Base-by-base conservation (phyloP, 495 filamentous ascomycete genomes). In the Clohesyomyces aquaticus region DNA sequence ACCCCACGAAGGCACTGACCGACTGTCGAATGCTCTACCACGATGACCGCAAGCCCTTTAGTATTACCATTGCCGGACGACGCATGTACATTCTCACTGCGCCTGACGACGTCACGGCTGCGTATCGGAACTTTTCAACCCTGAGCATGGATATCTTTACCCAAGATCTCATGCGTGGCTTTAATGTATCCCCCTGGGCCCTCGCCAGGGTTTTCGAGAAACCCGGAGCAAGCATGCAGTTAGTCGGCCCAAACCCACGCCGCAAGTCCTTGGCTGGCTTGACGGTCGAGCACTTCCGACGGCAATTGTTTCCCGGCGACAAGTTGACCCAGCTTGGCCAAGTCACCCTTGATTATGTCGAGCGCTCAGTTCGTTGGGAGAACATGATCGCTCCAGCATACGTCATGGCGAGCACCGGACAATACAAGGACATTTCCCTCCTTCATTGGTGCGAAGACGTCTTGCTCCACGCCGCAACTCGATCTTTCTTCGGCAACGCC, bases 401-500 rank as follows among this genome's bases (percentile, higher is more conserved):
- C 22, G 1, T 18, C 50, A 22, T 54, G 22, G 4, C 11, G n/a
- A 32, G 22, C 28, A 6, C 25, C 26, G n/a, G 25, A 28, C 6
- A 59, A 32, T 29, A 54, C 11, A 28, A 32, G 23, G 22, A 32
- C 23, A 54, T 52, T 3, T 53, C 43, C 8, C 32, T 61, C 3
- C 35, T n/a, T 25, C 28, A 43, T 12, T 53, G 23, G 23, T 50
- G 47, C 25, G 32, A 22, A 23, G 18, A 62, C n/a, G 29, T 63
- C 10, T 27, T 63, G 16, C 12, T 55, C 4, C 49, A 25, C 0
- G 49, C 59, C 4, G 59, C 29, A 1, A 26, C 27, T 10, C 29
- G 32, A 4, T 16, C 59, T 16, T 63, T 63, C 50, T 63, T 63
- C 21, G 59, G 59, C 9, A 35, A 28, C 8, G 25, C 16, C 12